A percentile compares a stretch with the other conserved stretches of the same genome.
Evolutionary conservation across 2,329 filamentous ascomycete genomes (phyloP).

Genomic region (Talaromyces sp.): DNA sequence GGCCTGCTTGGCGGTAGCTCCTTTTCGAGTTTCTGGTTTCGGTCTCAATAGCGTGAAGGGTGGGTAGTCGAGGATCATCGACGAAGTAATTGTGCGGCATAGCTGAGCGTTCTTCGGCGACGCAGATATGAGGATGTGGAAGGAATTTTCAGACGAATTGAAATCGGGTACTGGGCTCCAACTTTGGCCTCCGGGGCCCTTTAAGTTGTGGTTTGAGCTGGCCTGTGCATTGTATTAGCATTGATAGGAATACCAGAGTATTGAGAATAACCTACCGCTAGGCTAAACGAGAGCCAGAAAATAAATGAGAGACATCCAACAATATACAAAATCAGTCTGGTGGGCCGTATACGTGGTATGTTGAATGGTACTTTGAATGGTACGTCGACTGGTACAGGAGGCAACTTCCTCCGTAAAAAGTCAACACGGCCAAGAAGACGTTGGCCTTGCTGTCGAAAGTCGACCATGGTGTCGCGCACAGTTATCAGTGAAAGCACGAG

Average conservation of each 20-base stretch:
- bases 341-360: conserved; percentile 14
- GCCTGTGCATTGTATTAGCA: conserved; percentile 1
- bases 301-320: conserved; percentile 9
- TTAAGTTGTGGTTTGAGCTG: neutral
- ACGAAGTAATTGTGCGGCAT: conserved; percentile 58
- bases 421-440: conserved; percentile 4
- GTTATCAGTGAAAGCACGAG: neutral
- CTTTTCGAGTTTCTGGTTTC: conserved; percentile 27
- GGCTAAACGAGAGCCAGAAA: conserved; percentile 1
- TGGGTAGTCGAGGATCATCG: conserved; percentile 60
- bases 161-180: conserved; percentile 33
- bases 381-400: neutral
- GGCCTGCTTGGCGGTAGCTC: conserved; percentile 38
- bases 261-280: neutral
- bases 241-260: neutral
- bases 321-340: conserved; percentile 10
- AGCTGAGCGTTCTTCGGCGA: conserved; percentile 50
- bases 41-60: conserved; percentile 56
- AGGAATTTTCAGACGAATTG: conserved; percentile 41
- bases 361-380: neutral
- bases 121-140: conserved; percentile 58
- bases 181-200: conserved; percentile 24
- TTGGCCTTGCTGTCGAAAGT: conserved; percentile 5
- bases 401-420: conserved; percentile 4
- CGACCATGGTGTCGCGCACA: neutral